Conservation (phyloP, 2,329 filamentous ascomycete species). For the Sarocladiaceae sp. region DNA sequence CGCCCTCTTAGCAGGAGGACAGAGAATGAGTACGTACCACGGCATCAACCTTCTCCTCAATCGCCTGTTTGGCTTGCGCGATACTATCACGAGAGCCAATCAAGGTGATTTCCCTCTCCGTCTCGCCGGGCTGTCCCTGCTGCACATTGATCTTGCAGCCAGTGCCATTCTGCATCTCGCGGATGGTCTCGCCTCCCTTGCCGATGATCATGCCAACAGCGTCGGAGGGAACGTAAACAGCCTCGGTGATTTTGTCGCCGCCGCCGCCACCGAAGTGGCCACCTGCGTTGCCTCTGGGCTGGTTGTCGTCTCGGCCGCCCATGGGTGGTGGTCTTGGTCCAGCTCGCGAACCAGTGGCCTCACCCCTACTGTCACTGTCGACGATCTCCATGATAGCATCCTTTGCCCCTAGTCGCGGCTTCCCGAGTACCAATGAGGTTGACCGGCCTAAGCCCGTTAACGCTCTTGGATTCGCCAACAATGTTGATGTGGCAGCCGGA, state of each 20-base stretch:
- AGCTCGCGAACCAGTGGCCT: conserved; percentile 24
- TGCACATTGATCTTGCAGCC: conserved; percentile 95
- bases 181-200: conserved; percentile 90
- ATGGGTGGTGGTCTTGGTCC: conserved; percentile 13
- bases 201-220: conserved; percentile 96
- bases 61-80: conserved; percentile 74
- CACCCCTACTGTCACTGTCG: conserved; percentile 75
- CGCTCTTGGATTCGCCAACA: conserved; percentile 86
- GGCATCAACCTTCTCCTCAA: conserved; percentile 88
- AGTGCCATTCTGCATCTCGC: conserved; percentile 83
- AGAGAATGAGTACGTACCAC: conserved; percentile 55
- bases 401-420: conserved; percentile 73
- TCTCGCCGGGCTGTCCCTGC: conserved; percentile 71
- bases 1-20: no score
- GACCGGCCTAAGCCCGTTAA: conserved; percentile 84
- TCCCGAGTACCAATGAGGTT: conserved; percentile 80
- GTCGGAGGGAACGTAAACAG: conserved; percentile 82
- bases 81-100: conserved; percentile 77
- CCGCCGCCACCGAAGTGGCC: conserved; percentile 29
- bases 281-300: conserved; percentile 25
- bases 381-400: conserved; percentile 91
- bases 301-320: conserved; percentile 25
- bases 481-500: conserved; percentile 97
- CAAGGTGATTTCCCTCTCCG: conserved; percentile 81
- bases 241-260: conserved; percentile 72